Evolutionary conservation across 2,329 filamentous ascomycete species (phyloP).

Genomic region (Penicillium crustosum): DNA sequence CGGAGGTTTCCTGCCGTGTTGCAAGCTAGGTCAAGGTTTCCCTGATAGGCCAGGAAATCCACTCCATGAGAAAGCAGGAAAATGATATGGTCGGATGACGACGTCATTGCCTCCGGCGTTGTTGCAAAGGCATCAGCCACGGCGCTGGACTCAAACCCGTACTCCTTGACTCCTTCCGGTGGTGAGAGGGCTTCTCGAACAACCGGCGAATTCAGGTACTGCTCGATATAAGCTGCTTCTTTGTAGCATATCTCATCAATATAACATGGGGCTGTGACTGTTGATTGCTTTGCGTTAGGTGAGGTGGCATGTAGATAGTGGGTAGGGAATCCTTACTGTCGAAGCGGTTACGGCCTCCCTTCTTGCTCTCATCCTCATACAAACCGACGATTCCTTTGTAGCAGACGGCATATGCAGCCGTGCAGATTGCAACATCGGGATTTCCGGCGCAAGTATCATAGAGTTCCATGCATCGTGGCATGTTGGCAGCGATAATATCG

Average conservation of each 20-base stretch:
- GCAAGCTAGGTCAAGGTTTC: constrained; percentile 28
- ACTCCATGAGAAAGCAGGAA: constrained; percentile 18
- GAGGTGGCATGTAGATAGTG: no score
- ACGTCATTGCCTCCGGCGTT: constrained; percentile 8
- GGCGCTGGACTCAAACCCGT: constrained; percentile 5
- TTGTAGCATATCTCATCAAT: constrained; percentile 25
- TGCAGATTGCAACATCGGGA: constrained; percentile 23
- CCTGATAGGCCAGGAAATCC: constrained; percentile 27
- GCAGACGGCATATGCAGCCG: constrained; percentile 19
- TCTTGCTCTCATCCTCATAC: constrained; percentile 23
- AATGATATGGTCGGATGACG: constrained; percentile 14
- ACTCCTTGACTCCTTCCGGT: constrained; percentile 14
- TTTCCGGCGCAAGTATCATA: constrained; percentile 34
- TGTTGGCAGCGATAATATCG: constrained; percentile 47
- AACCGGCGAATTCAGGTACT: constrained; percentile 22
- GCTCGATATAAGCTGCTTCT: constrained; percentile 10
- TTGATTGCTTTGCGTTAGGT: not conserved
- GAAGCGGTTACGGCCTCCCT: constrained; percentile 26
- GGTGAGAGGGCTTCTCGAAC: constrained; percentile 21
- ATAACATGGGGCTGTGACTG: constrained; percentile 24
- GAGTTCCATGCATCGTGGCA: constrained; percentile 49
- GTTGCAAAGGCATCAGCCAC: constrained; percentile 16
- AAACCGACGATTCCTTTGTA: constrained; percentile 11
- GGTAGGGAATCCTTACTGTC: constrained; percentile 21
- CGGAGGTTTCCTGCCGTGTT: constrained; percentile 29